phyloP scores from a whole-genome alignment of 305 asterid species.

The Fraxinus albicans region DNA sequence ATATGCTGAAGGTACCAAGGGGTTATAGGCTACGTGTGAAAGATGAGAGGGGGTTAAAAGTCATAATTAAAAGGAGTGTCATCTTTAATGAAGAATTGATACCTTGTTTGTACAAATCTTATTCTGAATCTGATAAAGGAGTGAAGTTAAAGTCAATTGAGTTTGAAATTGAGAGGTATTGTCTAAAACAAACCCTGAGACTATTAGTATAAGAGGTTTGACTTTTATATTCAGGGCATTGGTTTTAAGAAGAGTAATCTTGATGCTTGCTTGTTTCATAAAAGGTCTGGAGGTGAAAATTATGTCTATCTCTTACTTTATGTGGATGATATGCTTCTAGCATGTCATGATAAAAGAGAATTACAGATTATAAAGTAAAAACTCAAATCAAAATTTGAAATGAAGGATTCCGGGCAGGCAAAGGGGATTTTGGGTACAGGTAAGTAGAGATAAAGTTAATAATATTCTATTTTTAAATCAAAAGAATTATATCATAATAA shows the following conservation, averaged over 20 bases:
- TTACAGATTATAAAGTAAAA: neutral
- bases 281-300: neutral
- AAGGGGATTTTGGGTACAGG: neutral
- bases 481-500: neutral
- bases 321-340: neutral
- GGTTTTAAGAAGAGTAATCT: neutral
- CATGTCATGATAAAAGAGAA: neutral
- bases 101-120: neutral
- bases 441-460: neutral
- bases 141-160: neutral
- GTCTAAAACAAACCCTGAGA: neutral
- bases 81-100: neutral
- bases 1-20: neutral
- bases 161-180: neutral
- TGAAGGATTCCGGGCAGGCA: neutral
- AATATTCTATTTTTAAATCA: neutral
- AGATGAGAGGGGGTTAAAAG: neutral
- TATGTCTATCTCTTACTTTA: neutral
- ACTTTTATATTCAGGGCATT: neutral
- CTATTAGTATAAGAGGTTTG: neutral
- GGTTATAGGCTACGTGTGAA: neutral
- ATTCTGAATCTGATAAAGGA: neutral
- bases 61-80: neutral
- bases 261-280: neutral
- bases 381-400: neutral